Percentiles rank a stretch among this genome's conserved stretches.
Evolutionary conservation across 2,329 filamentous ascomycete species (phyloP).

Genomic region (Aspergillus felis): DNA sequence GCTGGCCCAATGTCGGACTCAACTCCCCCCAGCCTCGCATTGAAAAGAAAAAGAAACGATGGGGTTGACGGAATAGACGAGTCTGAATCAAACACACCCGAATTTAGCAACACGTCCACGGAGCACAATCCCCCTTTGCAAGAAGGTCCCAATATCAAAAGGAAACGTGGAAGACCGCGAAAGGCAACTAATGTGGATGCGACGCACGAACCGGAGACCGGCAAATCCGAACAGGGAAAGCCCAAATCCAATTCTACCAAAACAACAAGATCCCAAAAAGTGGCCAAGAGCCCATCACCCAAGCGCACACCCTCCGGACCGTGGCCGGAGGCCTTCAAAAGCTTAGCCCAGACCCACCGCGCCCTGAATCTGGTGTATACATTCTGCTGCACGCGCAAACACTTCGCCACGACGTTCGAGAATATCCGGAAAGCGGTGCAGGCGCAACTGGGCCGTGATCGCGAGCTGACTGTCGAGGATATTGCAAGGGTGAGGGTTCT

Average conservation of each 20-base stretch:
- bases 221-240: background rate
- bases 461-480: conserved; percentile 66
- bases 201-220: background rate
- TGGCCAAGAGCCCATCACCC: background rate
- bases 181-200: background rate
- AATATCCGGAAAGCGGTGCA: conserved; percentile 84
- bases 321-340: conserved; percentile 74
- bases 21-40: background rate
- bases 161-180: conserved; percentile 3
- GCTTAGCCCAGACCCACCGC: conserved; percentile 70
- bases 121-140: background rate
- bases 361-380: conserved; percentile 92
- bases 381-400: conserved; percentile 89
- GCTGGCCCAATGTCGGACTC: conserved; percentile 8
- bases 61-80: conserved; percentile 1
- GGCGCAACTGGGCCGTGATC: conserved; percentile 64
- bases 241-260: conserved; percentile 5
- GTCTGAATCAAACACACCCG: background rate
- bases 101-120: conserved; percentile 15
- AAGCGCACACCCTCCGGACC: conserved; percentile 41
- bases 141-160: background rate
- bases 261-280: conserved; percentile 4
- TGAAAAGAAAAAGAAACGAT: conserved; percentile 19
- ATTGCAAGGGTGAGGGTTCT: conserved; percentile 77
- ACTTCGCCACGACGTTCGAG: conserved; percentile 86